Percentiles rank a stretch among this genome's conserved stretches.
Conservation (phyloP, 371 early-diverging fungal species). For the Mucor plumbeus region DNA sequence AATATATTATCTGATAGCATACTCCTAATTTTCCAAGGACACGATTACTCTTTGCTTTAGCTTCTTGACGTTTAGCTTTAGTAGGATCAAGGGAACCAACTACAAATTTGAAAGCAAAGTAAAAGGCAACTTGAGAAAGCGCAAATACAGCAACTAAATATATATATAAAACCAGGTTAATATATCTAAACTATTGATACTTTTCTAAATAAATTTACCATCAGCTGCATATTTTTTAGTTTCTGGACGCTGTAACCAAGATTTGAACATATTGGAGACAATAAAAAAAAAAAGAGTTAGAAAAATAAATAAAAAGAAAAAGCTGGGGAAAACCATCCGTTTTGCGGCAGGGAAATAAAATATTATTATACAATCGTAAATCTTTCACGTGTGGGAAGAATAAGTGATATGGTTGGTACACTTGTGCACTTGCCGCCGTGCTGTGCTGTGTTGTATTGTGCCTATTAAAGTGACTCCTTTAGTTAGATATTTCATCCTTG, state of each 20-base stretch:
- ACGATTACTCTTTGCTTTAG: constrained; percentile 71
- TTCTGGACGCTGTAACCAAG: constrained; percentile 60
- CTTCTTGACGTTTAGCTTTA: constrained; percentile 74
- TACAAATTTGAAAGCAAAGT: constrained; percentile 84
- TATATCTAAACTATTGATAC: background rate
- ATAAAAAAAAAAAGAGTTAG: background rate
- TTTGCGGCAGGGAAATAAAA: constrained; percentile 3
- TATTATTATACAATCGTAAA: background rate
- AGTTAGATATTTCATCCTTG: too few species aligned
- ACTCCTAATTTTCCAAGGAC: constrained; percentile 80
- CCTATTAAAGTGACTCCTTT: too few species aligned
- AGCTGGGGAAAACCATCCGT: constrained; percentile 3
- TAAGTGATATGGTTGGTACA: too few species aligned
- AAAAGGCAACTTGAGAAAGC: constrained; percentile 83
- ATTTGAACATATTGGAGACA: constrained; percentile 35
- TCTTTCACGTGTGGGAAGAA: constrained; percentile 16
- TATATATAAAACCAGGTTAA: background rate
- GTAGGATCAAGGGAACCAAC: constrained; percentile 76
- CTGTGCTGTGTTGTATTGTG: too few species aligned
- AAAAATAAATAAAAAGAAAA: constrained; percentile 21
- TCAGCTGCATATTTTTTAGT: constrained; percentile 71
- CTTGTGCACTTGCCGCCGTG: too few species aligned
- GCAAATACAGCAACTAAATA: constrained; percentile 74
- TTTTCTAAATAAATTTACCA: constrained; percentile 39
- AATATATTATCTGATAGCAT: constrained; percentile 20